Evolutionary conservation across 192 early-diverging fungal genomes (phyloP), one percentile per base, ranked within the genome.

Genomic region (Cladochytrium replicatum): DNA sequence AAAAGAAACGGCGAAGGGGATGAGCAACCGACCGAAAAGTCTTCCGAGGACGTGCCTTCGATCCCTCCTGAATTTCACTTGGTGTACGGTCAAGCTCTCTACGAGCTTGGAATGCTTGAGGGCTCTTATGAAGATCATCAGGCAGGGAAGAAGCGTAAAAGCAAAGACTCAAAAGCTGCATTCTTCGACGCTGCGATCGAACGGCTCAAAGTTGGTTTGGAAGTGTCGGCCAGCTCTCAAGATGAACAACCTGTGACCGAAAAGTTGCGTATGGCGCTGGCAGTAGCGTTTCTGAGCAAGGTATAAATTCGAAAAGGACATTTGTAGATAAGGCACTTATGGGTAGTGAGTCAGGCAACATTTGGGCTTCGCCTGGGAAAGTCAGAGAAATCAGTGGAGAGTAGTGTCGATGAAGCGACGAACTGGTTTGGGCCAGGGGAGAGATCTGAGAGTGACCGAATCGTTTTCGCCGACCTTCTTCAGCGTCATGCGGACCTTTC

Each of bases 11-110:
- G 58, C 13, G 57, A 17, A 1, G 23, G 2, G 17, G 3, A 8
- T 13, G 11, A 9, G 43, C 21, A 29, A 26, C 19, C 9, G 1
- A 50, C 44, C 24, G 19, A 60, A 28, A 45, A 58, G 39, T 51
- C 62, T 42, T 51, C 50, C 25, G 32, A 4, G 4, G 38, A 44
- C 9, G 30, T 32, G 32, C 5, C 40, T 3, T 17, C 15, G 13
- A 28, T 74, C 6, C 59, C 72, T 7, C 58, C 77, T 0, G 59
- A 60, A 19, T 74, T 80, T 50, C 68, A 74, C 46, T 69, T 59
- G 21, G 65, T 80, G 23, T 80, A 76, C 46, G 73, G 73, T 1
- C 64, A 62, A 23, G 73, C 77, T 13, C 55, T 80, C 41, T 67
- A 55, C 39, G 61, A 56, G 25, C 55, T 80, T 19, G 54, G 71